These are phyloP conservation scores for Candida sanyiensis DNA, from an alignment of 805 yeast genomes.

Conservation along the genomic window DNA sequence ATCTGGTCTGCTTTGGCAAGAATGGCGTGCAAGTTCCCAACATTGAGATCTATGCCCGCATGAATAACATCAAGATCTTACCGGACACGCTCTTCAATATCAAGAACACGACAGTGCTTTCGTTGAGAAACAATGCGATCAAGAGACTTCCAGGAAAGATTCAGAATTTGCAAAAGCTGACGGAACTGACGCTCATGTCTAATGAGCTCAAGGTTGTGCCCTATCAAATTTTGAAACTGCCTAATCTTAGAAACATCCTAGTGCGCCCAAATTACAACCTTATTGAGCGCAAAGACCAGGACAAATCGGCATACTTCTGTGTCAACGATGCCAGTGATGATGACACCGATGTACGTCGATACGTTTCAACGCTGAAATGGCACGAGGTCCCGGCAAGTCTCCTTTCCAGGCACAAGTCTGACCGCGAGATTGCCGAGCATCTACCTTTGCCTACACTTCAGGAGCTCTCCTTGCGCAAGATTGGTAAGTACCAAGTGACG, in stretches of 20 bases:
- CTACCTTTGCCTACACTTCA: constrained; percentile 40
- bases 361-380: constrained; percentile 25
- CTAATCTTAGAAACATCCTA: constrained; percentile 37
- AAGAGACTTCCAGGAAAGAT: constrained; percentile 44
- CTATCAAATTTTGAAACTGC: constrained; percentile 43
- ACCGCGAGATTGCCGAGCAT: constrained; percentile 15
- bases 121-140: constrained; percentile 45
- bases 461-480: constrained; percentile 41
- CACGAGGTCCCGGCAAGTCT: constrained; percentile 6
- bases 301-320: constrained; percentile 14
- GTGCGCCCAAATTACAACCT: constrained; percentile 50
- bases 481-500: constrained; percentile 48
- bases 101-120: constrained; percentile 43
- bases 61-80: constrained; percentile 42
- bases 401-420: constrained; percentile 11
- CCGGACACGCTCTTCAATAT: constrained; percentile 48
- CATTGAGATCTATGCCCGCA: constrained; percentile 45
- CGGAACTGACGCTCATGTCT: constrained; percentile 46
- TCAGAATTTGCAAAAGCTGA: constrained; percentile 34
- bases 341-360: constrained; percentile 19
- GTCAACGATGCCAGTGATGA: constrained; percentile 21
- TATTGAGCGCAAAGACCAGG: constrained; percentile 21
- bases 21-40: constrained; percentile 31
- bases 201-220: constrained; percentile 50
- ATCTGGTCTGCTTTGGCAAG: constrained; percentile 41